Evolutionary conservation across 2,329 filamentous ascomycete species (phyloP), one percentile per base, ranked within the genome.

Genomic region (Aureobasidium zeae): DNA sequence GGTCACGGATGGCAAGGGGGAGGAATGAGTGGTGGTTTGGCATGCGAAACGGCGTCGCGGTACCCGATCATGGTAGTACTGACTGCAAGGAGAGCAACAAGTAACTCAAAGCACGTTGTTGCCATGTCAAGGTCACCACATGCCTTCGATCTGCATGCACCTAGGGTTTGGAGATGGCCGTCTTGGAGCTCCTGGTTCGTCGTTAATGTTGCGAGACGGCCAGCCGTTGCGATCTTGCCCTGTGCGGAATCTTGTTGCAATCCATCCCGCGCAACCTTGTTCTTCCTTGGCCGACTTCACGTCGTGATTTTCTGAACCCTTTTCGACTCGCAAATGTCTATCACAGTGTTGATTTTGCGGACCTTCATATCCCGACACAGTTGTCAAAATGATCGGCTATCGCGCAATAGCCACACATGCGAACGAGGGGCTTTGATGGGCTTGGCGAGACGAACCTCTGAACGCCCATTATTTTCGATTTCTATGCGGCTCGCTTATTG

Each of bases 391-490:
- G 22, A 28, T 43, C 21, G 28, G 30, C 30, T 19, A 43, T 43
- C 39, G 39, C 30, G 39, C 39, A 43, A 43, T 21, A 34, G 39
- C 39, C 39, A 33, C n/a, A n/a, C 22, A 13, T 3, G 30, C 12
- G 37, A 43, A 39, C 36, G 25, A 30, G n/a, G 39, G 30, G 39
- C 12, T 42, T 28, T 34, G 30, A 45, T 45, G 43, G n/a, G 33
- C 43, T 45, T 45, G 43, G 43, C 43, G 34, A 45, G 32, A n/a
- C n/a, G n/a, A n/a, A n/a, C n/a, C n/a, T n/a, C 43, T 32, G 32
- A 17, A 24, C 10, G 33, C 43, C 26, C 26, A n/a, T n/a, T n/a
- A n/a, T n/a, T n/a, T n/a, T 36, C 34, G 25, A 36, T 26, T 26
- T 34, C 10, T 26, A 45, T 45, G 43, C 43, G 43, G 43, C 24